Conservation (phyloP, 768 basidiomycete genomes). For the Candolleomyces eurysporus region DNA sequence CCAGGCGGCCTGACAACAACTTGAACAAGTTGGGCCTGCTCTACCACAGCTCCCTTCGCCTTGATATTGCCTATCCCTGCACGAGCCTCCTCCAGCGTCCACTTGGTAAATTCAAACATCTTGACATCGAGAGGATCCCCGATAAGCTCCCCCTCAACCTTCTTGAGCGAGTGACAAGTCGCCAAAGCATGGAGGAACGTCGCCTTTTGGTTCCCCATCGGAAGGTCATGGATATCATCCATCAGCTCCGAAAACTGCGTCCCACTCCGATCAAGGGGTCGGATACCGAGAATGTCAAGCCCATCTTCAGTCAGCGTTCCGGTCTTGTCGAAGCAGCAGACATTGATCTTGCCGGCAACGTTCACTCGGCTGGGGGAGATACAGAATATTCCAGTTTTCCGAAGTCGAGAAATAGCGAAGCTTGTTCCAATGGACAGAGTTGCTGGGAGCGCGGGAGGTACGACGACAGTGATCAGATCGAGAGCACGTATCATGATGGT, state of each 20-base stretch:
- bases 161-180: conserved; percentile 94
- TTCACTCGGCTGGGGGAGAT: conserved; percentile 96
- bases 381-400: conserved; percentile 88
- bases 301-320: conserved; percentile 98
- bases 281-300: conserved; percentile 92
- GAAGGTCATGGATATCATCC: conserved; percentile 83
- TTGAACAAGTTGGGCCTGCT: conserved; percentile 90
- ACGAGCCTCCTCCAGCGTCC: conserved; percentile 93
- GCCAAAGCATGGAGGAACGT: conserved; percentile 90
- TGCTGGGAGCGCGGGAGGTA: conserved; percentile 95
- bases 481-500: conserved; percentile 90
- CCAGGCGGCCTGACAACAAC: conserved; percentile 95
- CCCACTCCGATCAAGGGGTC: conserved; percentile 72
- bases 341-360: conserved; percentile 92
- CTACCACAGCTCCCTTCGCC: conserved; percentile 54
- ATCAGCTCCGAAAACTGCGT: conserved; percentile 89
- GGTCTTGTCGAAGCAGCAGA: conserved; percentile 99
- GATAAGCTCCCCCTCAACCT: conserved; percentile 82
- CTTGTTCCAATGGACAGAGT: conserved; percentile 97
- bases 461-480: conserved; percentile 95
- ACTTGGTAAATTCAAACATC: conserved; percentile 97
- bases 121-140: conserved; percentile 96
- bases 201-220: conserved; percentile 68
- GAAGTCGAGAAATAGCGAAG: conserved; percentile 87
- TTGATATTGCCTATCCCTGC: conserved; percentile 72